Evolutionary conservation across 1,139 yeast genomes (phyloP).

Genomic region (Arxiozyma slooffiae): DNA sequence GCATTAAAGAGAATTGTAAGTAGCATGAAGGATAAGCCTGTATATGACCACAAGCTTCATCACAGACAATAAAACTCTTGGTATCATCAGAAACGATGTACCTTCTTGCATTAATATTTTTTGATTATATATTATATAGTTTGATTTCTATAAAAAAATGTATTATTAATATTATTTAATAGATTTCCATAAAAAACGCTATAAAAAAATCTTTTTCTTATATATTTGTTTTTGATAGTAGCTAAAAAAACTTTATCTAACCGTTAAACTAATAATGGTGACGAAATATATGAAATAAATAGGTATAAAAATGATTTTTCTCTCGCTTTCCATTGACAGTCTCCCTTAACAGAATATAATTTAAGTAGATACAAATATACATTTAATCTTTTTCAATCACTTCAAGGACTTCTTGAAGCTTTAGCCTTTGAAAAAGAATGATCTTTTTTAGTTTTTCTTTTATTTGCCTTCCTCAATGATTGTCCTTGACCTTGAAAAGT

Average conservation of each 20-base stretch:
- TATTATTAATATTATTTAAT: too few species aligned
- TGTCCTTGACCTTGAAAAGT: conserved; percentile 57
- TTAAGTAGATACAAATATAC: too few species aligned
- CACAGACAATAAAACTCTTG: not conserved
- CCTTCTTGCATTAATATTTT: not conserved
- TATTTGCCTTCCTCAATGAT: conserved; percentile 61
- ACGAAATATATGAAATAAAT: too few species aligned
- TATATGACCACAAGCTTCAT: not conserved
- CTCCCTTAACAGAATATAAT: not conserved
- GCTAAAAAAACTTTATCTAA: too few species aligned
- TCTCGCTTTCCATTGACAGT: not conserved
- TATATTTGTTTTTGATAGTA: not conserved
- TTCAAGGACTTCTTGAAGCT: conserved; percentile 60
- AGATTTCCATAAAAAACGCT: not conserved
- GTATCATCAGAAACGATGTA: not conserved
- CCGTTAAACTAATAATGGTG: not conserved
- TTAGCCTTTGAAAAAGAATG: conserved; percentile 34
- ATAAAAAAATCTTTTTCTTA: too few species aligned
- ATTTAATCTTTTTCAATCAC: conserved; percentile 63
- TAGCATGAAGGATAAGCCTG: conserved; percentile 12
- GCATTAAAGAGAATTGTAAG: conserved; percentile 32
- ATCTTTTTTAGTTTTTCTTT: conserved; percentile 52
- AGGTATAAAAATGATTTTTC: too few species aligned
- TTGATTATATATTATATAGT: not conserved
- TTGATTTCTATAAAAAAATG: not conserved